Evolutionary conservation across 1,284 basidiomycete genomes (phyloP).

Genomic region (Sporisorium graminicola): DNA sequence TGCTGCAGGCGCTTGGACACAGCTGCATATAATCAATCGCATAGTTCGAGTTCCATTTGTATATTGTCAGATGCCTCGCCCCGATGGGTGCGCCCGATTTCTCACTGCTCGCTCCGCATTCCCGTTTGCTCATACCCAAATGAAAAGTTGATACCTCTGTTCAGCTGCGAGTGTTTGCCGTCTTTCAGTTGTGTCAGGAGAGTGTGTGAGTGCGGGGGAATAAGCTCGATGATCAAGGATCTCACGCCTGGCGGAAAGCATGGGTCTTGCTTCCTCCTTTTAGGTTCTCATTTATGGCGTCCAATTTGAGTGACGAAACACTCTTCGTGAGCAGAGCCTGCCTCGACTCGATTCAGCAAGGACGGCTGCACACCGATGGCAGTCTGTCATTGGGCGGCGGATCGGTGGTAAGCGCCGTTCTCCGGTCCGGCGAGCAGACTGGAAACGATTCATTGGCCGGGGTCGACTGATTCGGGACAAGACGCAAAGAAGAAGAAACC

Average conservation of each 20-base stretch:
- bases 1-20: background rate
- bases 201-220: background rate
- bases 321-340: no score
- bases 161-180: background rate
- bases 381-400: background rate
- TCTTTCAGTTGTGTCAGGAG: background rate
- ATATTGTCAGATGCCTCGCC: background rate
- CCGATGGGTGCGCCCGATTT: background rate
- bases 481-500: background rate
- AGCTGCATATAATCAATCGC: background rate
- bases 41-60: background rate
- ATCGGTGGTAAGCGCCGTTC: constrained; percentile 1
- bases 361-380: background rate
- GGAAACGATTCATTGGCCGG: background rate
- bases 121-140: constrained; percentile 1
- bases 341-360: no score
- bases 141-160: constrained; percentile 1
- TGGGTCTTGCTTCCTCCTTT: no score
- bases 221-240: background rate
- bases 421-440: constrained; percentile 1
- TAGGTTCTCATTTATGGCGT: no score
- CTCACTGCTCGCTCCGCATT: background rate
- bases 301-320: no score
- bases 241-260: no score
- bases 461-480: no score